These are phyloP conservation scores for Aspergillus neoniger DNA, from an alignment of 2,329 filamentous ascomycete species.

Conservation along the genomic window DNA sequence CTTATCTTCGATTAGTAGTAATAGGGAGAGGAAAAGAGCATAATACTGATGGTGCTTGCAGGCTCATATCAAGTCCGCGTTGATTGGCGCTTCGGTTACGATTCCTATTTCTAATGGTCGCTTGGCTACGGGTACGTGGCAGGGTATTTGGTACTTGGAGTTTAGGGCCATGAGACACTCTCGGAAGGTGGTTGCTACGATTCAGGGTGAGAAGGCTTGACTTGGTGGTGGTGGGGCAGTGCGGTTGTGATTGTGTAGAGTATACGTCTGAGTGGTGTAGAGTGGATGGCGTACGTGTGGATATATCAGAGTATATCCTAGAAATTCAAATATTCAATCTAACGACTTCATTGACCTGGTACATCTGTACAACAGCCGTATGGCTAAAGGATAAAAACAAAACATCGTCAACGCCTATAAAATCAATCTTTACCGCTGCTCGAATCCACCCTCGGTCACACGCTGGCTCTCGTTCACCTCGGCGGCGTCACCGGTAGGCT, in stretches of 20 bases:
- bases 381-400: conserved; percentile 30
- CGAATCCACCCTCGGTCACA: conserved; percentile 60
- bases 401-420: conserved; percentile 40
- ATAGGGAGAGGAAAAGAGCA: no score
- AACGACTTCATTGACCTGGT: conserved; percentile 32
- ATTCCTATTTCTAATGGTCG: conserved; percentile 88
- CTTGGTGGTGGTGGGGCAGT: conserved; percentile 8
- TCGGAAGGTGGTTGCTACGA: conserved; percentile 84
- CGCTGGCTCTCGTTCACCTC: conserved; percentile 61
- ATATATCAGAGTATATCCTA: not conserved
- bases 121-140: conserved; percentile 65
- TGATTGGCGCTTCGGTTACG: conserved; percentile 85
- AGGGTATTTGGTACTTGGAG: conserved; percentile 89
- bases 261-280: not conserved
- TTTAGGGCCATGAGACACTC: conserved; percentile 76
- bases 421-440: conserved; percentile 57
- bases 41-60: conserved; percentile 32
- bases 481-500: conserved; percentile 59
- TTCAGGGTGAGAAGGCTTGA: conserved; percentile 75
- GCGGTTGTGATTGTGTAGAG: not conserved
- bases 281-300: not conserved
- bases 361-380: conserved; percentile 39
- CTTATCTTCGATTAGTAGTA: no score
- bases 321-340: not conserved
- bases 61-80: conserved; percentile 89